A percentile compares a stretch with the other conserved stretches of the same genome.
phyloP scores from a whole-genome alignment of 257 asterid genomes.

The Ajuga chamaepitys region DNA sequence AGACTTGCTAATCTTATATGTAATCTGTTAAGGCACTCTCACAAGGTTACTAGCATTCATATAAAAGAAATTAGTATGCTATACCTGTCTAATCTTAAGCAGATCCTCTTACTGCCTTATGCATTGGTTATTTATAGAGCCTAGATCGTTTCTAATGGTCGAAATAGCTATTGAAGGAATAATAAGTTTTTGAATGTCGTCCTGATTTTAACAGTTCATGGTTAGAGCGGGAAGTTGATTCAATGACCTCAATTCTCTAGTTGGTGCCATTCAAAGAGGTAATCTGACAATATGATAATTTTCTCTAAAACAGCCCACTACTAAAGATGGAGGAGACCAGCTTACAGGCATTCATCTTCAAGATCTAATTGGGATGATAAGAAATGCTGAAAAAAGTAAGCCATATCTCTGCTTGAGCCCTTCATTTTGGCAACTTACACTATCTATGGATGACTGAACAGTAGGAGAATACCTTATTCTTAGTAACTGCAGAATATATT shows the following conservation, averaged over 20 bases:
- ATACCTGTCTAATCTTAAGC: too few relatives aligned
- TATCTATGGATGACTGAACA: not conserved
- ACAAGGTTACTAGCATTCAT: too few relatives aligned
- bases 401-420: not conserved
- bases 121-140: too few relatives aligned
- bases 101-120: too few relatives aligned
- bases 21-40: too few relatives aligned
- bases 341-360: slow-evolving; percentile 42
- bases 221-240: not conserved
- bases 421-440: slow-evolving; percentile 3
- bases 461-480: not conserved
- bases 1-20: too few relatives aligned
- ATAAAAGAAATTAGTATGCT: too few relatives aligned
- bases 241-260: slow-evolving; percentile 5
- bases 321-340: slow-evolving; percentile 42
- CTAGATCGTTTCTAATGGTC: too few relatives aligned
- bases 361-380: slow-evolving; percentile 80
- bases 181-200: too few relatives aligned
- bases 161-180: too few relatives aligned
- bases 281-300: slow-evolving; percentile 22
- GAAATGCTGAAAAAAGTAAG: slow-evolving; percentile 83
- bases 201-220: too few relatives aligned
- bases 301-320: slow-evolving; percentile 49
- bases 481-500: not conserved
- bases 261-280: slow-evolving; percentile 2